Evolutionary conservation across 352 stramenopile species (phyloP).

Genomic region (Phytophthora tubulina): DNA sequence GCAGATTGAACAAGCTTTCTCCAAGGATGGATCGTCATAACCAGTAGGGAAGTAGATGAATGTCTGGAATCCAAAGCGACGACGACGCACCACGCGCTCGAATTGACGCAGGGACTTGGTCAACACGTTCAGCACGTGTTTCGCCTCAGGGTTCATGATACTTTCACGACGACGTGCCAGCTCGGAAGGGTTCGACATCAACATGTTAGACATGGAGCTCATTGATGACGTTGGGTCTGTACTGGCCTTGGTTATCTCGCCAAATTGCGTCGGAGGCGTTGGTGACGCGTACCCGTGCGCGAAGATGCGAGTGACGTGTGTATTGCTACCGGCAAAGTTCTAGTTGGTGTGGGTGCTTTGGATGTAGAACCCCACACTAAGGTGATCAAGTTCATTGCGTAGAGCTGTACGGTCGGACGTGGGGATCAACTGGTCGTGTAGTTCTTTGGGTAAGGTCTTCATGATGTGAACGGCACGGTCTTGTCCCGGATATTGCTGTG

Average conservation of each 20-base stretch:
- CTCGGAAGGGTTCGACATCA: slow-evolving; percentile 34
- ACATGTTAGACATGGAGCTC: slow-evolving; percentile 25
- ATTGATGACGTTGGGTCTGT: slow-evolving; percentile 14
- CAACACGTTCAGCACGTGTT: slow-evolving; percentile 52
- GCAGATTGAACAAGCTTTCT: slow-evolving; percentile 61
- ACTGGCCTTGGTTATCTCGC: slow-evolving; percentile 9
- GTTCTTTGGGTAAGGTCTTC: slow-evolving; percentile 66
- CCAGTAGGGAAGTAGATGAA: slow-evolving; percentile 71
- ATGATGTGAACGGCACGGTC: slow-evolving; percentile 68
- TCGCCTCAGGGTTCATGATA: slow-evolving; percentile 62
- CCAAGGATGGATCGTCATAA: slow-evolving; percentile 34
- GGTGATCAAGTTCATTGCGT: slow-evolving; percentile 60
- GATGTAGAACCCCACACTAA: slow-evolving; percentile 65
- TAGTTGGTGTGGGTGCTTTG: slow-evolving; percentile 33
- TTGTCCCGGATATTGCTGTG: slow-evolving; percentile 51
- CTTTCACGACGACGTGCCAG: slow-evolving; percentile 42
- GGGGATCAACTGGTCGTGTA: slow-evolving; percentile 57
- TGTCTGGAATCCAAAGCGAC: slow-evolving; percentile 72
- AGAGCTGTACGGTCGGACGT: slow-evolving; percentile 52
- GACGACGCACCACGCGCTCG: slow-evolving; percentile 66
- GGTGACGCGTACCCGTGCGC: slow-evolving; percentile 64
- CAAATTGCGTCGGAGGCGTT: slow-evolving; percentile 48
- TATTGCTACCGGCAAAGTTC: slow-evolving; percentile 40
- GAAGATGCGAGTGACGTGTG: slow-evolving; percentile 62
- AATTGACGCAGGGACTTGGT: slow-evolving; percentile 62